These are phyloP conservation scores for Hygrophorus pudorinus DNA, from an alignment of 768 basidiomycete genomes.

Conservation along the genomic window DNA sequence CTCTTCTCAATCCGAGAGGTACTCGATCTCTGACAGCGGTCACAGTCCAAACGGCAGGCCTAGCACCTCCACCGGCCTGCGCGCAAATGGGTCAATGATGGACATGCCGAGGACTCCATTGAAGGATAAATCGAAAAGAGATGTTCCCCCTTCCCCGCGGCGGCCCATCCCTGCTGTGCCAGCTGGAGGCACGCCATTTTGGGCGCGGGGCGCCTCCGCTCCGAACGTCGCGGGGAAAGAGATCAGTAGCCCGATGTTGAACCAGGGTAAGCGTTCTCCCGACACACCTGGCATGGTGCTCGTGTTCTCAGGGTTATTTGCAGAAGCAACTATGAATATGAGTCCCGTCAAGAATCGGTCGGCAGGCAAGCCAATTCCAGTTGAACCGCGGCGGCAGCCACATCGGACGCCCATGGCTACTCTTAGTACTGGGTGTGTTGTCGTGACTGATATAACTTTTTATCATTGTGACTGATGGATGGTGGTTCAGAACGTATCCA, in stretches of 20 bases:
- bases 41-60: conserved; percentile 8
- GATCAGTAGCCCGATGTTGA: conserved; percentile 61
- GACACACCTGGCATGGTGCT: conserved; percentile 2
- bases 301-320: conserved; percentile 6
- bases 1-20: conserved; percentile 16
- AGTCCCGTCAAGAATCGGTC: conserved; percentile 64
- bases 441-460: neutral
- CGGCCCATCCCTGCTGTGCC: conserved; percentile 33
- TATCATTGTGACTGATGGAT: conserved; percentile 7
- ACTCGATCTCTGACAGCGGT: conserved; percentile 3
- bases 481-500: conserved; percentile 50
- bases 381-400: conserved; percentile 29
- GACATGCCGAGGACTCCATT: conserved; percentile 20
- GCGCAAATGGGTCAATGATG: conserved; percentile 6
- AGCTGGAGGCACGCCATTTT: conserved; percentile 16
- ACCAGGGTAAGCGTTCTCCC: conserved; percentile 45
- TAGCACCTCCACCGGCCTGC: conserved; percentile 4
- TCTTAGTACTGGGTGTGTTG: conserved; percentile 55
- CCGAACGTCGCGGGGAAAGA: conserved; percentile 45
- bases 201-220: conserved; percentile 27
- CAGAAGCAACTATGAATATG: conserved; percentile 64
- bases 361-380: conserved; percentile 51
- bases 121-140: conserved; percentile 16
- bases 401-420: conserved; percentile 28
- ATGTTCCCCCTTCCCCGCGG: conserved; percentile 31